Conservation (phyloP, 176 grass and related monocot species). For the Triticum aestivum region DNA sequence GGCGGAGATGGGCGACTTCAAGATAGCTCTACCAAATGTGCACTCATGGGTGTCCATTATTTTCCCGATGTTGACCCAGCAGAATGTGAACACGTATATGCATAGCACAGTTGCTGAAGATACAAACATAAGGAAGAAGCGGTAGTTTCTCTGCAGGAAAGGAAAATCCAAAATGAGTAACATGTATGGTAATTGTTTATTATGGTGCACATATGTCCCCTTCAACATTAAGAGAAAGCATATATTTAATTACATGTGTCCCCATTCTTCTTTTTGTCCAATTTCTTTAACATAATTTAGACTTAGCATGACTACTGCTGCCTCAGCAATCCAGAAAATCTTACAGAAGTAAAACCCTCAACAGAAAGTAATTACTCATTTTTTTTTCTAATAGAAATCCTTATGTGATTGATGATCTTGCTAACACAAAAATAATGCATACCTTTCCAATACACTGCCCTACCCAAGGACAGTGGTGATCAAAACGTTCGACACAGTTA, state of each 20-base stretch:
- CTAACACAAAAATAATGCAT: slow-evolving; percentile 14
- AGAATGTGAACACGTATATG: slow-evolving; percentile 82
- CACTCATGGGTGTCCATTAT: slow-evolving; percentile 60
- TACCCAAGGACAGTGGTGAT: slow-evolving; percentile 82
- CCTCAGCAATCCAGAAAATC: slow-evolving; percentile 6
- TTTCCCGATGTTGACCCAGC: slow-evolving; percentile 71
- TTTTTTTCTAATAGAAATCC: not conserved
- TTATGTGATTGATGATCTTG: slow-evolving; percentile 1
- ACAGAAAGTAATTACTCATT: not conserved
- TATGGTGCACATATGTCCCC: not conserved
- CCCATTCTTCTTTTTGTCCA: not conserved
- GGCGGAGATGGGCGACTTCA: slow-evolving; percentile 69
- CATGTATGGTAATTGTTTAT: not conserved
- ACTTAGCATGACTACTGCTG: slow-evolving; percentile 5
- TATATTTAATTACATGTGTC: slow-evolving; percentile 1
- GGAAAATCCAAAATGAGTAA: slow-evolving; percentile 31
- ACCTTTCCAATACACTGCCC: slow-evolving; percentile 90
- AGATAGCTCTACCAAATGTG: slow-evolving; percentile 64
- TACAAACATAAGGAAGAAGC: slow-evolving; percentile 92
- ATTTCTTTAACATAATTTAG: slow-evolving; percentile 18
- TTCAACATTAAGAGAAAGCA: slow-evolving; percentile 1
- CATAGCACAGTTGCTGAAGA: slow-evolving; percentile 77
- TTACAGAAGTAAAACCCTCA: not conserved
- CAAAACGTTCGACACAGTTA: slow-evolving; percentile 64
- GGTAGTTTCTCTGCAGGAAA: slow-evolving; percentile 88